Base-by-base conservation (phyloP, 257 asterid species). In the Nicotiana sylvestris region DNA sequence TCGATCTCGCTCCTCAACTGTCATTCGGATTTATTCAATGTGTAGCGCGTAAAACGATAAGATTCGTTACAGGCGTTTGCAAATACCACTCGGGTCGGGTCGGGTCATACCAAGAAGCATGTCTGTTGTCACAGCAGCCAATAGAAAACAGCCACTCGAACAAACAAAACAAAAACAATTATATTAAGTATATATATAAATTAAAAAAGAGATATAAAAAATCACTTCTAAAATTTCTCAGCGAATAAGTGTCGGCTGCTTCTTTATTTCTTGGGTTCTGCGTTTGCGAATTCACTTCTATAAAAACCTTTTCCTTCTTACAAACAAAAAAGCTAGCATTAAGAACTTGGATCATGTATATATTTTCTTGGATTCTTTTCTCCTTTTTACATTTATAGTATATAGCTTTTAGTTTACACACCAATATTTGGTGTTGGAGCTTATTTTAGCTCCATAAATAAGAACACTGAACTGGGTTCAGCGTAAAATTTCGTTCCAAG, bases 161-260 rank as follows among this genome's bases (percentile, higher is more conserved):
- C 60, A 70, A 46, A 43, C 30, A 3, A 60, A n/a, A n/a, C 3
- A 58, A 18, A 60, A 2, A 57, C 2, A 9, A 0, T 6, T 37
- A 69, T 9, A 43, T 43, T 8, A 43, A 43, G 49, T 39, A 68
- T 9, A 35, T 2, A 39, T 9, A 10, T 3, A 21, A 72, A 17
- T 4, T 25, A 4, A 9, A 37, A 37, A 35, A 32, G 1, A 3
- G 9, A 43, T 2, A 30, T 66, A 30, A 29, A 72, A 72, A 72
- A 11, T 25, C 37, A 46, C 6, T 12, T 72, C 13, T 46, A 2
- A 51, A 74, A 74, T 49, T 27, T 74, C 80, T 3, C 37, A 13
- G 80, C 80, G 80, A 74, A 74, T 74, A 74, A 74, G 80, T 74
- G 80, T 74, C 80, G 80, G 80, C 62, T 74, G 80, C 43, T 74